Percentiles rank a stretch among this genome's conserved stretches.
Evolutionary conservation across 192 early-diverging fungal genomes (phyloP).

Genomic region (Radiomyces spectabilis): DNA sequence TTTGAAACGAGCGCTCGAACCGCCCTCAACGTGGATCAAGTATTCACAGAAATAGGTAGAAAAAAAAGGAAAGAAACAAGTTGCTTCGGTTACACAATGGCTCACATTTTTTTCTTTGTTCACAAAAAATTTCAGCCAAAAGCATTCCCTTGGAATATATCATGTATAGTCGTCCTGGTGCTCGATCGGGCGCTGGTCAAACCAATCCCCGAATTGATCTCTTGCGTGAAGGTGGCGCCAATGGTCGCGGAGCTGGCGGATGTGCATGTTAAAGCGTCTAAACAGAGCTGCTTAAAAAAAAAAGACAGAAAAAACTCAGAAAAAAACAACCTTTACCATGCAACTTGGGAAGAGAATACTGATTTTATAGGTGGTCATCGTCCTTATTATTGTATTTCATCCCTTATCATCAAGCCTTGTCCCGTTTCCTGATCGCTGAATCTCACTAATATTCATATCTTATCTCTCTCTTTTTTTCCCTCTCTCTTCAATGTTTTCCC

Average conservation of each 20-base stretch:
- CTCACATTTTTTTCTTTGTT: not conserved
- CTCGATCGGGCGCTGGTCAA: not conserved
- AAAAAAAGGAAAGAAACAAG: not conserved
- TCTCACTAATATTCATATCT: too few species aligned
- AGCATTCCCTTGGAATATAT: not conserved
- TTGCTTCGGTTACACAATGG: not conserved
- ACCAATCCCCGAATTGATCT: slow-evolving; percentile 1
- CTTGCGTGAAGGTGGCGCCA: slow-evolving; percentile 1
- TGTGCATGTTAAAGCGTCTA: slow-evolving; percentile 16
- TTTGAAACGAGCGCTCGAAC: slow-evolving; percentile 87
- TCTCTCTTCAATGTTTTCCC: too few species aligned
- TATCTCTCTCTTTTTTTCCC: too few species aligned
- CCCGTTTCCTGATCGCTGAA: too few species aligned
- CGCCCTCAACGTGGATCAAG: slow-evolving; percentile 76
- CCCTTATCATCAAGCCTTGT: too few species aligned
- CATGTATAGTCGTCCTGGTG: not conserved
- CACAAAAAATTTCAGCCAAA: not conserved
- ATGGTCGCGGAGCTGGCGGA: slow-evolving; percentile 2
- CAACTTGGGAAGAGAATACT: too few species aligned
- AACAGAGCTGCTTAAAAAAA: not conserved
- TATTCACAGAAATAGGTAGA: slow-evolving; percentile 79
- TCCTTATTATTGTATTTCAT: too few species aligned
- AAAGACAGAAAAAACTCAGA: not conserved
- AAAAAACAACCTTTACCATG: too few species aligned
- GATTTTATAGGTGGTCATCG: too few species aligned